Evolutionary conservation across 805 yeast species (phyloP), one percentile per base, ranked within the genome.

Genomic region (Priceomyces medius): DNA sequence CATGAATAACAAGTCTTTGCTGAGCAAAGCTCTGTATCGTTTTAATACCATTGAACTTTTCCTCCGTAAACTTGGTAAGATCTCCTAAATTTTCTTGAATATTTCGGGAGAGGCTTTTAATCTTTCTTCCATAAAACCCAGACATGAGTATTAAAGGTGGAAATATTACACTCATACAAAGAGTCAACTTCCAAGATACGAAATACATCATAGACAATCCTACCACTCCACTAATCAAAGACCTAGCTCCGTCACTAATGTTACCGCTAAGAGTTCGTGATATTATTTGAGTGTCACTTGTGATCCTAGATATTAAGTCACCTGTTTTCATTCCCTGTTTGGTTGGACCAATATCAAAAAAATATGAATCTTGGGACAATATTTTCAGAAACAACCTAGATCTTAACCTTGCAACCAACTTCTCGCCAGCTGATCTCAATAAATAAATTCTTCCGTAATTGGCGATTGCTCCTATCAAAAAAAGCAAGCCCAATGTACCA

Each of bases 21-120:
- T 93, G 93, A 23, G 88, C 88, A 63, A 89, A 91, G 18, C 93
- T 77, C 63, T 91, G 97, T 38, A 95, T 89, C 0, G 97, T 89
- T 52, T 79, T 80, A 18, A 89, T 76, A 21, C 93, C 93, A 50
- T 81, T 82, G 47, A 91, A 76, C 50, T 93, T 90, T 54, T 91
- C 97, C 55, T 91, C 98, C 6, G 95, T 83, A 8, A 87, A 95
- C 56, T 88, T 88, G 0, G 97, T 88, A 55, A 93, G 71, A 6
- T 75, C 77, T 33, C 98, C 98, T 41, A 91, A 74, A 38, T 88
- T 86, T 42, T 83, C 84, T 63, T 91, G 98, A 35, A 90, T 79
- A 37, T 76, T 75, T 43, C 85, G 76, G 2, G 96, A 84, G 17
- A 91, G 70, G 35, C 71, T 71, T 48, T 95, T 81, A 33, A 91